A percentile compares a stretch with the other conserved stretches of the same genome.
phyloP scores from a whole-genome alignment of 495 filamentous ascomycete genomes.

The Parmelia sp. region DNA sequence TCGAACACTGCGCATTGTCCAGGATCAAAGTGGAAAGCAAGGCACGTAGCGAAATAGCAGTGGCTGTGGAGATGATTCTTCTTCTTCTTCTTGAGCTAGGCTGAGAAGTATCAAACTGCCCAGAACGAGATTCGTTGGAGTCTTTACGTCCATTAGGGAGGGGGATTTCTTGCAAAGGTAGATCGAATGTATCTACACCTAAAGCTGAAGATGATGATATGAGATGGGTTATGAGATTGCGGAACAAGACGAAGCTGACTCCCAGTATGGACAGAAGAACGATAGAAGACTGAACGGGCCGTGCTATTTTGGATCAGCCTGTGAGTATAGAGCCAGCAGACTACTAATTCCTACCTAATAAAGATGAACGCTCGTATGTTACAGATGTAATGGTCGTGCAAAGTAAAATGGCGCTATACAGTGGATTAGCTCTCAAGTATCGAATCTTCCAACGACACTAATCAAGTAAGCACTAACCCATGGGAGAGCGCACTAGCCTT shows the following conservation, averaged over 20 bases:
- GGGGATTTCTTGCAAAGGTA: conserved; percentile 5
- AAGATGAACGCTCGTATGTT: conserved; percentile 14
- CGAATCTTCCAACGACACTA: not conserved
- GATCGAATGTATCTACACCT: not conserved
- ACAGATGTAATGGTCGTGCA: conserved; percentile 12
- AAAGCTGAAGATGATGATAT: not conserved
- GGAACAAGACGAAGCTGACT: conserved; percentile 30
- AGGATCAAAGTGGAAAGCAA: conserved; percentile 36
- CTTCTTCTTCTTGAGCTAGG: conserved; percentile 1
- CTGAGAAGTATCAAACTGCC: not conserved
- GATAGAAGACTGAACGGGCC: conserved; percentile 37
- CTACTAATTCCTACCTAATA: conserved; percentile 15
- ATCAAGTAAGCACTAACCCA: too few relatives aligned
- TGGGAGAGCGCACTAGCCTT: conserved; percentile 15
- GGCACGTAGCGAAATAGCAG: conserved; percentile 36
- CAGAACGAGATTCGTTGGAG: conserved; percentile 1
- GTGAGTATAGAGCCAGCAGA: not conserved
- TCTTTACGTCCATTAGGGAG: conserved; percentile 1
- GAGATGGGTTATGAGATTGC: conserved; percentile 2
- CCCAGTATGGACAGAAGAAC: conserved; percentile 37
- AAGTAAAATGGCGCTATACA: conserved; percentile 13
- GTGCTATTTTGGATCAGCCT: conserved; percentile 31
- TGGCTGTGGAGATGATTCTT: conserved; percentile 13
- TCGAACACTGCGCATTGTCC: conserved; percentile 38
- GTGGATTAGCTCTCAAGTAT: conserved; percentile 13